Conservation (phyloP, 2,329 filamentous ascomycete genomes). For the Seiridium cupressi region DNA sequence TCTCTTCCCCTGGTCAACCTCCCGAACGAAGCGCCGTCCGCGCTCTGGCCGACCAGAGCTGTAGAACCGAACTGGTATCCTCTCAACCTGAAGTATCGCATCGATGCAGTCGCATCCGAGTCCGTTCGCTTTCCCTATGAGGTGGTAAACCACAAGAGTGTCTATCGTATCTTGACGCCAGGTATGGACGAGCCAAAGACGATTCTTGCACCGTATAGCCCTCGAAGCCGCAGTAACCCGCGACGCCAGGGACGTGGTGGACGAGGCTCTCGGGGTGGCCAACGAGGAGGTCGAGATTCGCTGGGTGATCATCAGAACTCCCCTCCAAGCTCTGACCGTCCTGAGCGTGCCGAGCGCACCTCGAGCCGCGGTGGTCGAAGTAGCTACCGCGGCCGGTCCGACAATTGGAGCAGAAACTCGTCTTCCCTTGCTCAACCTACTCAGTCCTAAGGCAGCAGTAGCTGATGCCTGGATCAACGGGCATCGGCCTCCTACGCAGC, state of each 20-base stretch:
- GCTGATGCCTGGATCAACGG: too few species aligned
- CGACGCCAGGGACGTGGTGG: conserved; percentile 15
- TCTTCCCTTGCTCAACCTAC: conserved; percentile 5
- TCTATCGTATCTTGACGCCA: conserved; percentile 40
- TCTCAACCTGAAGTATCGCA: conserved; percentile 48
- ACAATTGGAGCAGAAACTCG: conserved; percentile 21
- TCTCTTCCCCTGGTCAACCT: conserved; percentile 70
- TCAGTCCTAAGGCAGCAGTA: background rate
- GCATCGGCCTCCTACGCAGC: too few species aligned
- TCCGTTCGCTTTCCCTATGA: conserved; percentile 37
- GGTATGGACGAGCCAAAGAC: conserved; percentile 40
- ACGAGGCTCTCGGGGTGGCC: conserved; percentile 13
- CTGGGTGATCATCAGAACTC: conserved; percentile 12
- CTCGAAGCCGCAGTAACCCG: conserved; percentile 20
- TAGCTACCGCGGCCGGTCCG: conserved; percentile 18
- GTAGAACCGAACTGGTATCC: conserved; percentile 53
- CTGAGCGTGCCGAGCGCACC: conserved; percentile 9
- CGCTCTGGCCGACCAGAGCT: conserved; percentile 56
- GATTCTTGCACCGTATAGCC: conserved; percentile 20
- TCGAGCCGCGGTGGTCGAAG: conserved; percentile 13
- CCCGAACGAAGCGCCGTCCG: conserved; percentile 60
- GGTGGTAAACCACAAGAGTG: conserved; percentile 35
- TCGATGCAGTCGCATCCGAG: conserved; percentile 46
- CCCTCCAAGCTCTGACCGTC: conserved; percentile 6
- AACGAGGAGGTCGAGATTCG: conserved; percentile 18